Base-by-base conservation (phyloP, 495 filamentous ascomycete genomes). In the Opeltia flavorubescens region DNA sequence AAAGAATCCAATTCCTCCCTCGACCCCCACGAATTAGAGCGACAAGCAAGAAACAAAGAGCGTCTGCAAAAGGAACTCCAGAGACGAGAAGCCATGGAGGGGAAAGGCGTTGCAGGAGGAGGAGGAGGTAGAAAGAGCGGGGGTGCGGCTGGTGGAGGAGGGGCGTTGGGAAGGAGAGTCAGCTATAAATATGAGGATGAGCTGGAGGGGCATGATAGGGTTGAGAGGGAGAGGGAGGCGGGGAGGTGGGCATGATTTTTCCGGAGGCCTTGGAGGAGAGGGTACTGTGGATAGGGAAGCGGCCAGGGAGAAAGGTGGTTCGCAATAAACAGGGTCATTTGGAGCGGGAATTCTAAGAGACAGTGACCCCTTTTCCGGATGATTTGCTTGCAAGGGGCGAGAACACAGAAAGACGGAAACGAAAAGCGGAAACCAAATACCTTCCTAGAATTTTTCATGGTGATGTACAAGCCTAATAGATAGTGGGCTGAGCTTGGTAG, bases 41-140 rank as follows among this genome's bases (percentile, higher is more conserved):
- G 86, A 13, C 83, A 86, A 58, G 78, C 78, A 11, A 71, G 83
- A 12, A 80, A 87, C 49, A 70, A 82, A 9, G 86, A 89, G 58
- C 71, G 87, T 9, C 60, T 89, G 36, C 67, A 83, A 5, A 84
- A 84, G 50, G 86, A 93, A 59, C 72, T 85, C 41, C 78, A 88
- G 60, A 66, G 49, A 61, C 54, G 15, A 60, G 61, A 50, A 70
- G 74, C 48, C 58, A 69, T 29, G 64, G 66, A 35, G 50, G 61
- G 56, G 48, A 69, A 75, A 55, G 68, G 66, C 17, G 59, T 65
- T 46, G 62, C 54, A 43, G 61, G 64, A 24, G 49, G 63, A 50
- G 67, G 64, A 20, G 60, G 66, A 44, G 62, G 56, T 42, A 66
- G 67, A 43, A 67, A 76, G 30, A 70, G 77, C 54, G 69, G 71